Evolutionary conservation across 2,329 filamentous ascomycete species (phyloP).

Genomic region (Verticillium isaacii): DNA sequence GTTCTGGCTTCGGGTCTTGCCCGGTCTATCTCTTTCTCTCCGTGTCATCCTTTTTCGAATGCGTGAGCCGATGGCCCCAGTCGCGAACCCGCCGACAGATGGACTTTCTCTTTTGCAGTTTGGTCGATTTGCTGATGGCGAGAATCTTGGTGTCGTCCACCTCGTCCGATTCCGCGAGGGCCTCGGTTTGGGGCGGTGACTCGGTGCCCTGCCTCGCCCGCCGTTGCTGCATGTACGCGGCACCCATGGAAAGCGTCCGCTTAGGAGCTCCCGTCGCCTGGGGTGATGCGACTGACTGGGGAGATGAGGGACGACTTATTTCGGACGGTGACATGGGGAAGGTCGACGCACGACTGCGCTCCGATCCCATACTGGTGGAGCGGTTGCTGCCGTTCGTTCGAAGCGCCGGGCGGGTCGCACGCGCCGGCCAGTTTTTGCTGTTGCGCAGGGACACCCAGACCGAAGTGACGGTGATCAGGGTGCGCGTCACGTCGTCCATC

Average conservation of each 20-base stretch:
- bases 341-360: background rate
- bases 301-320: background rate
- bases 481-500: conserved; percentile 15
- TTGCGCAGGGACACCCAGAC: conserved; percentile 18
- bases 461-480: conserved; percentile 17
- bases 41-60: background rate
- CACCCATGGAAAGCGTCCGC: conserved; percentile 16
- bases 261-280: conserved; percentile 4
- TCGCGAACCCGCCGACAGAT: background rate
- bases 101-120: background rate
- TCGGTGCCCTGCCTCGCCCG: conserved; percentile 10
- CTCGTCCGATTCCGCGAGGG: conserved; percentile 4
- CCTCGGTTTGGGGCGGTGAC: background rate
- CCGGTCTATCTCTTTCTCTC: background rate
- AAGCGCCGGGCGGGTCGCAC: background rate
- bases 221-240: conserved; percentile 17
- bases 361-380: background rate
- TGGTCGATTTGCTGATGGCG: background rate
- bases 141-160: background rate
- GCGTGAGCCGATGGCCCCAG: background rate
- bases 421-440: conserved; percentile 12
- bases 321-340: conserved; percentile 2
- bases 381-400: background rate
- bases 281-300: background rate
- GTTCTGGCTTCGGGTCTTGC: background rate